phyloP scores from a whole-genome alignment of 2,329 filamentous ascomycete species.

The Alternaria consortialis region DNA sequence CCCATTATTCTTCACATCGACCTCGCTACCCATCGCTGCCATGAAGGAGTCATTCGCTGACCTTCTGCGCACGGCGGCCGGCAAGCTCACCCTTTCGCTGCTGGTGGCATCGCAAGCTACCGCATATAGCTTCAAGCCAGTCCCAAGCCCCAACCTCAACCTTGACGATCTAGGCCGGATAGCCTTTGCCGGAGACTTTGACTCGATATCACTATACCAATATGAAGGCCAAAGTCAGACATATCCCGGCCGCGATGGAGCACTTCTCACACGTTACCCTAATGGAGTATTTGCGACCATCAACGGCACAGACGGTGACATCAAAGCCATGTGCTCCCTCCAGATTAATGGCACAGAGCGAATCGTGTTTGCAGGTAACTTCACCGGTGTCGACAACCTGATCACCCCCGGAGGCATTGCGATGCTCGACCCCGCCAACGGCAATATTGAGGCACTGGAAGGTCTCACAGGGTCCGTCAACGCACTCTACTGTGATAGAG shows the following conservation, averaged over 20 bases:
- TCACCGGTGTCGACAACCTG: constrained; percentile 84
- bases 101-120: constrained; percentile 40
- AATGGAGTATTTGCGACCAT: constrained; percentile 83
- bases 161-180: constrained; percentile 81
- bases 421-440: constrained; percentile 77
- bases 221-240: constrained; percentile 81
- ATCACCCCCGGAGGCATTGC: constrained; percentile 80
- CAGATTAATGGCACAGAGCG: constrained; percentile 73
- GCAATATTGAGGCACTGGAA: constrained; percentile 74
- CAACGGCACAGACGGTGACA: constrained; percentile 80
- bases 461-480: constrained; percentile 86
- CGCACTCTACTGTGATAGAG: constrained; percentile 81
- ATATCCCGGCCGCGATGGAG: constrained; percentile 74
- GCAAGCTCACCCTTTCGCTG: constrained; percentile 48
- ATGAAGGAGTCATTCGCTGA: constrained; percentile 52
- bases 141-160: constrained; percentile 77
- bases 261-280: constrained; percentile 81
- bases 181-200: constrained; percentile 87
- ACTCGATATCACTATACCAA: constrained; percentile 88
- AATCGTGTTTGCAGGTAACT: constrained; percentile 91
- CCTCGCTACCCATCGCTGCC: constrained; percentile 35
- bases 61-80: constrained; percentile 49
- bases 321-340: constrained; percentile 88
- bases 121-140: constrained; percentile 64
- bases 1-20: constrained; percentile 33